phyloP scores from a whole-genome alignment of 2,329 filamentous ascomycete species.

The Colletotrichum sojae region DNA sequence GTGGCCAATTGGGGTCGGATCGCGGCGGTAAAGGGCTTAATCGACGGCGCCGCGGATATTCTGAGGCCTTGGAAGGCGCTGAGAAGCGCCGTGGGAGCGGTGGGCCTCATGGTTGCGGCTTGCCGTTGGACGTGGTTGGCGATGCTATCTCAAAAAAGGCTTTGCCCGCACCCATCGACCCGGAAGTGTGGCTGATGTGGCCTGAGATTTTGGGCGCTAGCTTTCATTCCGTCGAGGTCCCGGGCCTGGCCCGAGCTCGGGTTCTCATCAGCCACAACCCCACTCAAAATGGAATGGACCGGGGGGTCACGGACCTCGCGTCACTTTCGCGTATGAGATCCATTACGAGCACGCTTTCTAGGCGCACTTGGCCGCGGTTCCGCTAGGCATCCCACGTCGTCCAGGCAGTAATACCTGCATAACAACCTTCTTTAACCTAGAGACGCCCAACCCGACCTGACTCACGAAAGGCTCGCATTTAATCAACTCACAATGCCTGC shows the following conservation, averaged over 20 bases:
- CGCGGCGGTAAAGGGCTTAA: conserved; percentile 55
- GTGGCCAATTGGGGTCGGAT: conserved; percentile 47
- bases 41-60: conserved; percentile 57
- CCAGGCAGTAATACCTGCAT: conserved; percentile 28
- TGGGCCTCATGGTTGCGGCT: conserved; percentile 61
- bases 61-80: conserved; percentile 66
- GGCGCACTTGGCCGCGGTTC: conserved; percentile 8
- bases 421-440: neutral
- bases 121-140: conserved; percentile 44
- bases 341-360: conserved; percentile 31
- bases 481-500: conserved; percentile 70
- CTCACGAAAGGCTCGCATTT: neutral
- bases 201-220: conserved; percentile 44
- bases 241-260: conserved; percentile 40
- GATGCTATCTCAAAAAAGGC: conserved; percentile 51
- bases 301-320: conserved; percentile 58
- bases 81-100: conserved; percentile 60
- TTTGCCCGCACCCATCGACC: conserved; percentile 42
- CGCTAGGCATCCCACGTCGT: conserved; percentile 4
- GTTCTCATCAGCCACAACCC: conserved; percentile 42
- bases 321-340: conserved; percentile 57
- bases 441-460: neutral
- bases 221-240: neutral
- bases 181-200: conserved; percentile 39
- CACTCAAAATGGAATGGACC: conserved; percentile 21